Evolutionary conservation across 169 alveolate genomes (phyloP), one percentile per base, ranked within the genome.

Genomic region (Cytauxzoon felis): DNA sequence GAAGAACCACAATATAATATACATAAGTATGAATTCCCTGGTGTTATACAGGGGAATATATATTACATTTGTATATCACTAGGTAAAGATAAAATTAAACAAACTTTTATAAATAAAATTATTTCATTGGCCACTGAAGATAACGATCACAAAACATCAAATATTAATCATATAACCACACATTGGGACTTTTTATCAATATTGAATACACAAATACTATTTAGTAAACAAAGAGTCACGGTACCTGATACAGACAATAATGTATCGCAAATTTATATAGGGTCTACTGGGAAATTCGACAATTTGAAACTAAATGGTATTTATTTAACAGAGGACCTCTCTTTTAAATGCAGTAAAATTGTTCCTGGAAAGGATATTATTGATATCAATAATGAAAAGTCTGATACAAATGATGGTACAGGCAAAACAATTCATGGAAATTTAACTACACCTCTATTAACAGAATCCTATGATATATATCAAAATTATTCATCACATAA

Each of bases 251-350:
- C 38, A 5, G 38, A 11, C 6, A 21, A 18, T 9, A 40, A 4
- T 23, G 78, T 42, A 1, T 23, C 56, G 16, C 36, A 40, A 5
- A 27, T 62, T 1, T 32, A 62, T 42, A 3, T 59, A 13, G 38
- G 38, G 50, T 51, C 61, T 40, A 34, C 32, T 45, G 78, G 41
- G 21, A 62, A 3, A 36, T 61, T 9, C 13, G 47, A n/a, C 29
- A 33, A 0, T 0, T 48, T 29, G 9, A 6, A 21, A 7, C 13
- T 60, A 18, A 40, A 23, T 1, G 61, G 69, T 11, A 29, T 72
- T 0, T 72, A 50, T 60, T 41, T 72, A 43, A 21, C 82, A 8
- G 57, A 51, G 18, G 76, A 72, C n/a, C 9, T 72, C 24, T 5
- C 42, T 30, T 38, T 34, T 11, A 42, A 61, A 29, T 72, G 82